Evolutionary conservation across 73 alveolate genomes (phyloP), one percentile per base, ranked within the genome.

Genomic region (Stentor roeselii): DNA sequence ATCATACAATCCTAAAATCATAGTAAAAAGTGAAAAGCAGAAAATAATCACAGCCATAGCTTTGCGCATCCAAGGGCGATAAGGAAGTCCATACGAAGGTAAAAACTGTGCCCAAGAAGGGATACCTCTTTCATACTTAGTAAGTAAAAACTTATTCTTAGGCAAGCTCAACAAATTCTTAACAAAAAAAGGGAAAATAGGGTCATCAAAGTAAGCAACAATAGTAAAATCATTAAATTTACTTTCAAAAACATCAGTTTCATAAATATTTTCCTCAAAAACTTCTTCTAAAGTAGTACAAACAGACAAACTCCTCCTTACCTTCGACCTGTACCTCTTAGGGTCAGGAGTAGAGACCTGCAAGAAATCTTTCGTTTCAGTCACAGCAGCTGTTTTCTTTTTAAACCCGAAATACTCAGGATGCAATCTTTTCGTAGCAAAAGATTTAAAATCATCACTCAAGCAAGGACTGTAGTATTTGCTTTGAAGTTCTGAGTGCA

Each of bases 121-220:
- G 60, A 76, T 37, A 31, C 84, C 84, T 37, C 84, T 37, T 76
- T 76, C 84, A 76, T 76, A 76, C 84, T 36, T 76, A 21, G 42
- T 67, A 21, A 67, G 37, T 67, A 67, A 67, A 67, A 36, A 21
- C 27, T 30, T 39, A 67, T 41, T 76, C 39, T 41, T 35, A 1
- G 84, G 75, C 37, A 36, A 36, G 21, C 38, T 76, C 82, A 76
- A 6, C 36, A 76, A 1, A 76, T 76, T 30, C 39, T 40, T 76
- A 14, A 76, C 39, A 37, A 37, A 39, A 35, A 39, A 76, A 1
- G 84, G 84, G 74, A 76, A 41, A n/a, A 76, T n/a, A 1, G 84
- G 84, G 3, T 76, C 84, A 37, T 76, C 84, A 40, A 76, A 76
- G 34, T 76, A 76, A 34, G 84, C 84, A n/a, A 76, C 84, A 76